phyloP scores from a whole-genome alignment of 345 rosid species.

The Draba incana region DNA sequence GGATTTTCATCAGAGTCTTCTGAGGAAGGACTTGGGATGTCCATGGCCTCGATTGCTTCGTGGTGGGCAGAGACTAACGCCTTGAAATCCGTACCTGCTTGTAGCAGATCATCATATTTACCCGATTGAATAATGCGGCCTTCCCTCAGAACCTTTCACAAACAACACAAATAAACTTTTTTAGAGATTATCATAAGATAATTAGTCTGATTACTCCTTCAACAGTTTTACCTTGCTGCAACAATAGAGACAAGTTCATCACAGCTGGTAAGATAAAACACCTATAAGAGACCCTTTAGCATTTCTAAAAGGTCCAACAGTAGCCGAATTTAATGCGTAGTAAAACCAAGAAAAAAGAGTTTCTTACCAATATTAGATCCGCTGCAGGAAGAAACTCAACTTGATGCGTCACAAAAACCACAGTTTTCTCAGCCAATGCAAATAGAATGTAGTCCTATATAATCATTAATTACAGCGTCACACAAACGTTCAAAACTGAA shows the following conservation, averaged over 20 bases:
- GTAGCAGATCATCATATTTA: conserved; percentile 94
- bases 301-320: conserved; percentile 35
- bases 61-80: conserved; percentile 96
- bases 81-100: conserved; percentile 94
- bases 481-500: conserved; percentile 25
- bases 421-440: conserved; percentile 85
- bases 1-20: conserved; percentile 86
- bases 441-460: conserved; percentile 91
- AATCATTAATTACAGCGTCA: conserved; percentile 36
- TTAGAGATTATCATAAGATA: conserved; percentile 29
- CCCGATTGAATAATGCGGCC: conserved; percentile 95
- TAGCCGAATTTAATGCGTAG: conserved; percentile 6
- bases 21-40: conserved; percentile 79
- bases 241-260: conserved; percentile 46
- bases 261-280: conserved; percentile 43
- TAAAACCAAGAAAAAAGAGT: conserved; percentile 34
- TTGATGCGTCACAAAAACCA: conserved; percentile 97
- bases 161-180: conserved; percentile 21
- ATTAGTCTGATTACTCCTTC: conserved; percentile 37
- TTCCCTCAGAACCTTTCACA: conserved; percentile 87
- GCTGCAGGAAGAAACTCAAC: conserved; percentile 97
- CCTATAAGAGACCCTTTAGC: conserved; percentile 45
- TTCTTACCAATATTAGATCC: conserved; percentile 88
- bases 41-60: conserved; percentile 99
- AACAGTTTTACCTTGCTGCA: conserved; percentile 44